phyloP scores from a whole-genome alignment of 306 rosid species.

The Fragaria iinumae region DNA sequence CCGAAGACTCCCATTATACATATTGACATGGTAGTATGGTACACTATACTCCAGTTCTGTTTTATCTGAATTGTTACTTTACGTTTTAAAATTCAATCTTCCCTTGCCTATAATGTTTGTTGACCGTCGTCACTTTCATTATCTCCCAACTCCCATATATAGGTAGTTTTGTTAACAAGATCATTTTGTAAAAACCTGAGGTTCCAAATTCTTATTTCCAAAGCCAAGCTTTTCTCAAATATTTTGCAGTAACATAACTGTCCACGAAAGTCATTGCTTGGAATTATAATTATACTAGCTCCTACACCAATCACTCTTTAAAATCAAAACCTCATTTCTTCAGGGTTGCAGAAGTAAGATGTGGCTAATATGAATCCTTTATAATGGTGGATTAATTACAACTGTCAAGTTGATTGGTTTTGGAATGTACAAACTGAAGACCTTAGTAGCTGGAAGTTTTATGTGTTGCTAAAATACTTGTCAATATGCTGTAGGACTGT shows the following conservation, averaged over 20 bases:
- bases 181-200: neutral
- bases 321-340: neutral
- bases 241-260: neutral
- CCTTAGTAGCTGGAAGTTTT: slow-evolving; percentile 10
- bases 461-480: slow-evolving; percentile 19
- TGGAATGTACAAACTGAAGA: slow-evolving; percentile 9
- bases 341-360: neutral
- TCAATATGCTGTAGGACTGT: slow-evolving; percentile 66
- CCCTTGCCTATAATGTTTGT: neutral
- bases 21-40: slow-evolving; percentile 98
- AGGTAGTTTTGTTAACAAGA: neutral
- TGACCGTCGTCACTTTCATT: neutral
- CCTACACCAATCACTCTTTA: neutral
- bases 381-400: neutral
- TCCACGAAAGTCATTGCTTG: neutral
- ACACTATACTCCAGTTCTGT: slow-evolving; percentile 21
- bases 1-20: slow-evolving; percentile 54
- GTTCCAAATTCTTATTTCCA: neutral
- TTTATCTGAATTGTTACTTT: slow-evolving; percentile 22
- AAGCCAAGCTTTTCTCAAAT: neutral
- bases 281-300: neutral
- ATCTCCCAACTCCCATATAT: neutral
- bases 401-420: slow-evolving; percentile 15
- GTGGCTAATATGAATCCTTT: neutral
- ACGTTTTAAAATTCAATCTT: neutral